phyloP scores from a whole-genome alignment of 257 asterid species.

The Plantago ovata region DNA sequence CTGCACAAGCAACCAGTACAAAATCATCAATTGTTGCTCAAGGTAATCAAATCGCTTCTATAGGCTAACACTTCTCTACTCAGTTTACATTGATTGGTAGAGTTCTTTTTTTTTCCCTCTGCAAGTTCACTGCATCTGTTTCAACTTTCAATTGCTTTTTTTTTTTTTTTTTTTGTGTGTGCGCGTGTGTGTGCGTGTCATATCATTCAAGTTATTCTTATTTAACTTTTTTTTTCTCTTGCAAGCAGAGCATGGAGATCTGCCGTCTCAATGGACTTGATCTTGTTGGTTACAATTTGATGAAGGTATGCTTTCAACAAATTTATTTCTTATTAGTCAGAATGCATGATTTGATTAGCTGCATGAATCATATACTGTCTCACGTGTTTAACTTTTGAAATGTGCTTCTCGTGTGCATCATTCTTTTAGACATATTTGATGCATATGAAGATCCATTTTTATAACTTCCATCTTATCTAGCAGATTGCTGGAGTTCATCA shows the following conservation, averaged over 20 bases:
- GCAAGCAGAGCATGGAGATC: slow-evolving; percentile 77
- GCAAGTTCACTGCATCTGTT: slow-evolving; percentile 14
- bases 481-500: slow-evolving; percentile 86
- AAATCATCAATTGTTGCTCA: slow-evolving; percentile 67
- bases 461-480: slow-evolving; percentile 17
- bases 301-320: slow-evolving; percentile 66
- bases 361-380: slow-evolving; percentile 10
- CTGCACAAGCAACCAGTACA: slow-evolving; percentile 80
- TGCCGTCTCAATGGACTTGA: slow-evolving; percentile 88
- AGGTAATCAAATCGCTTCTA: slow-evolving; percentile 39
- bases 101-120: slow-evolving; percentile 5
- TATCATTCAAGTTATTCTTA: slow-evolving; percentile 11
- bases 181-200: not conserved
- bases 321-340: slow-evolving; percentile 4
- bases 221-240: slow-evolving; percentile 19
- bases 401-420: slow-evolving; percentile 13
- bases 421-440: slow-evolving; percentile 8
- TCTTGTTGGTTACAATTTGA: slow-evolving; percentile 48
- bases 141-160: slow-evolving; percentile 2
- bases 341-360: slow-evolving; percentile 13
- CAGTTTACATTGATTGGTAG: slow-evolving; percentile 10
- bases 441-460: slow-evolving; percentile 17
- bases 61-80: slow-evolving; percentile 12
- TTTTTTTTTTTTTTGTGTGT: not conserved
- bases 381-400: slow-evolving; percentile 11